Percentiles rank a stretch among this genome's conserved stretches.
phyloP scores from a whole-genome alignment of 2,329 filamentous ascomycete genomes.

The Pestalotiopsis fici region DNA sequence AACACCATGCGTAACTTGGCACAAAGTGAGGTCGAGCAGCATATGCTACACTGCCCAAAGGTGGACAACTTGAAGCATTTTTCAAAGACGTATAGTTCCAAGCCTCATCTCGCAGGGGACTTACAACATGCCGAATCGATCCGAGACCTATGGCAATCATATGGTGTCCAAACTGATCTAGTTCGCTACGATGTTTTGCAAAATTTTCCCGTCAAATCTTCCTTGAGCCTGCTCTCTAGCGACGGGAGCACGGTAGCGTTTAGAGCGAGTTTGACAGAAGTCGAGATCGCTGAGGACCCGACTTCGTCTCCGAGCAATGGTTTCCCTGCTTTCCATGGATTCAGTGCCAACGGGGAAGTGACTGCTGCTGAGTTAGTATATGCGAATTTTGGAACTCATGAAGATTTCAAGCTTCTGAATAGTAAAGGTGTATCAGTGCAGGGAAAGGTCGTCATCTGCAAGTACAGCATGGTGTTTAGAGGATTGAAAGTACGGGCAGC shows the following conservation, averaged over 20 bases:
- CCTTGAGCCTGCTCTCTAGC: slow-evolving; percentile 10
- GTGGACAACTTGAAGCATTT: slow-evolving; percentile 18
- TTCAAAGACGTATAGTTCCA: slow-evolving; percentile 20
- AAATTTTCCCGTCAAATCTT: slow-evolving; percentile 49
- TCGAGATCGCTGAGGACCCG: slow-evolving; percentile 59
- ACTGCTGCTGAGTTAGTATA: slow-evolving; percentile 65
- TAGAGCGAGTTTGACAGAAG: neutral
- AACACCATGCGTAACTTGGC: slow-evolving; percentile 12
- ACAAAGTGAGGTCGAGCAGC: slow-evolving; percentile 21
- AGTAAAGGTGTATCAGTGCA: slow-evolving; percentile 38
- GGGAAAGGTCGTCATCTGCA: slow-evolving; percentile 70
- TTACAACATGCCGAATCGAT: slow-evolving; percentile 20
- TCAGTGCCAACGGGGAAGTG: slow-evolving; percentile 71
- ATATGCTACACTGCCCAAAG: slow-evolving; percentile 17
- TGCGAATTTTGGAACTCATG: slow-evolving; percentile 69
- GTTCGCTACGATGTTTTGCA: slow-evolving; percentile 53
- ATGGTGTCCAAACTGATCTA: slow-evolving; percentile 19
- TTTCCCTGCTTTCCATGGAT: slow-evolving; percentile 74
- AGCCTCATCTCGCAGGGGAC: slow-evolving; percentile 22
- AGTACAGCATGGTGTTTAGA: slow-evolving; percentile 70
- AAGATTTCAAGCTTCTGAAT: slow-evolving; percentile 66
- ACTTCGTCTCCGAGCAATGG: slow-evolving; percentile 62
- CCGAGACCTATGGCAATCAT: slow-evolving; percentile 22
- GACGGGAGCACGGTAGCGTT: slow-evolving; percentile 1
- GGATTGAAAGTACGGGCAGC: slow-evolving; percentile 74